Evolutionary conservation across 2,329 filamentous ascomycete species (phyloP).

Genomic region (Penicillium sumatraense): DNA sequence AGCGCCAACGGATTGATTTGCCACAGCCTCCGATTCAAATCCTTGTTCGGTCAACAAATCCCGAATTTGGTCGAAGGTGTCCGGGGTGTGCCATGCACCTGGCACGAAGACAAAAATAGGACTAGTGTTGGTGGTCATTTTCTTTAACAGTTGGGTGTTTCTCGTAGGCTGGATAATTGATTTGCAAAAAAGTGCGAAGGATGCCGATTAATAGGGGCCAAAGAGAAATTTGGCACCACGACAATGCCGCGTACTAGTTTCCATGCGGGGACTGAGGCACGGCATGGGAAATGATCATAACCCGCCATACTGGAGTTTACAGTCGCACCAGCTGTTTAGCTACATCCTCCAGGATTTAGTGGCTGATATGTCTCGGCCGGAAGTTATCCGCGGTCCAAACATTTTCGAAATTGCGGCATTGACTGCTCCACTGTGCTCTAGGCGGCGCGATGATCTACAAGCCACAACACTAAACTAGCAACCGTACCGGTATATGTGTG

Average conservation of each 20-base stretch:
- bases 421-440: background rate
- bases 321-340: background rate
- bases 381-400: background rate
- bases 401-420: background rate
- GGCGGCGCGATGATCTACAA: background rate
- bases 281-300: background rate
- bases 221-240: background rate
- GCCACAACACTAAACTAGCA: background rate
- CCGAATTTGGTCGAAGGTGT: slow-evolving; percentile 35
- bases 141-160: background rate
- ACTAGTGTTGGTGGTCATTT: background rate
- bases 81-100: slow-evolving; percentile 46
- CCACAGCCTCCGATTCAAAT: slow-evolving; percentile 35
- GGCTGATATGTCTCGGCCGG: background rate
- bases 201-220: background rate
- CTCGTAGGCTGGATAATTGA: too few species aligned
- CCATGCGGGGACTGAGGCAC: background rate
- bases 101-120: slow-evolving; percentile 42
- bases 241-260: background rate
- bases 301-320: background rate
- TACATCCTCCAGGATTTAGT: background rate
- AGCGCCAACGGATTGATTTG: slow-evolving; percentile 26
- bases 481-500: background rate
- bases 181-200: background rate
- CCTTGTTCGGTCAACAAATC: slow-evolving; percentile 33